phyloP scores from a whole-genome alignment of 1,284 basidiomycete species.

The Cystobasidium sp. region DNA sequence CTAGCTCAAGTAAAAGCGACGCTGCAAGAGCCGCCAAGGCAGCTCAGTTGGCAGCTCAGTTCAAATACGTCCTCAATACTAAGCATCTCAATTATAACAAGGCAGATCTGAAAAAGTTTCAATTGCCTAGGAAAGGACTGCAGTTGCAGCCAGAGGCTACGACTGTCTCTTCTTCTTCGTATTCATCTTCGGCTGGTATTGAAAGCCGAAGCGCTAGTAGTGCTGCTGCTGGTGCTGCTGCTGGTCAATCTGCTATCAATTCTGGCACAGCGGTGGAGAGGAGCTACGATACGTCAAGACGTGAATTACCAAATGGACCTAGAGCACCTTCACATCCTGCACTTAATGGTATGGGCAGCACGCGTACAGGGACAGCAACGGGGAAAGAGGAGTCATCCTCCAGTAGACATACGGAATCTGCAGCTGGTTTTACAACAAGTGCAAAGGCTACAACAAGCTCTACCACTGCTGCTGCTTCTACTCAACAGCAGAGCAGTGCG shows the following conservation, averaged over 20 bases:
- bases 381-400: too few species aligned
- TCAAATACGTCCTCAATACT: neutral
- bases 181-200: neutral
- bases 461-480: too few species aligned
- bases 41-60: neutral
- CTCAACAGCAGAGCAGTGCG: too few species aligned
- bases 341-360: neutral
- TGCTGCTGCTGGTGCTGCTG: too few species aligned
- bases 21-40: neutral
- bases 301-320: neutral
- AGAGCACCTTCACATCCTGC: neutral
- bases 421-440: too few species aligned
- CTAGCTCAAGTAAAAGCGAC: neutral
- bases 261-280: too few species aligned
- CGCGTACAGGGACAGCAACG: too few species aligned
- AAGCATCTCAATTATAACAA: conserved; percentile 5
- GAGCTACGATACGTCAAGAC: too few species aligned
- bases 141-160: neutral
- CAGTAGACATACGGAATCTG: too few species aligned
- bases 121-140: neutral
- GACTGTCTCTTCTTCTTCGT: neutral
- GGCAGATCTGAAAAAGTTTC: neutral
- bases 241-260: too few species aligned
- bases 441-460: too few species aligned
- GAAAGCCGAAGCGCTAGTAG: too few species aligned